Base-by-base conservation (phyloP, 1,284 basidiomycete genomes). In the Ceratobasidium sp. region DNA sequence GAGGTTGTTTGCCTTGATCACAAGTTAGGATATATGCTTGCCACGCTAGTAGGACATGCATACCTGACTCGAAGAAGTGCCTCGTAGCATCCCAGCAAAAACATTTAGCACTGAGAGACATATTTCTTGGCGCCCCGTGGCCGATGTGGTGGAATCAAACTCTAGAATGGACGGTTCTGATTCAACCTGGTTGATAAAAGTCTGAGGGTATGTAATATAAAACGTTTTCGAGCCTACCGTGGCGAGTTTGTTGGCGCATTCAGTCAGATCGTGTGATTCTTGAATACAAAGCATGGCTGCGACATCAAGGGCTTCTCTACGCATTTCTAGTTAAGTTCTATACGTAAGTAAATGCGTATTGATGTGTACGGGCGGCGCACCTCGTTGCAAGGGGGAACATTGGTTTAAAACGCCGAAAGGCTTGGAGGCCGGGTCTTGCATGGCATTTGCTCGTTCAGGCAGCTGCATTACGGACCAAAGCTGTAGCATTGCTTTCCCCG, bases 401-500 rank as follows among this genome's bases (percentile, higher is more conserved):
- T 47, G 60, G 15, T 20, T 40, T 22, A 64, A 50, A 8, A 17
- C 8, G 20, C 34, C 25, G 22, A 53, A 32, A 13, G 55, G 40
- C 7, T 20, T 38, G 7, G 40, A 32, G 25, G 55, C 8, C 13
- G 34, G 4, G 17, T 31, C 40, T 55, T 67, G 64, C 38, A 25
- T 47, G 34, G 35, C 31, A 20, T 54, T 17, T 4, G 38, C 22
- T 20, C 32, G 34, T 12, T 0, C 34, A 47, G 64, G 64, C 6
- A 45, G 52, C n/a, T 43, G 64, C 64, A 67, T 67, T 20, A 50
- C 55, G 12, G 50, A 8, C 64, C 64, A 67, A n/a, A 67, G 6
- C 34, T 67, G 64, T 22, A 67, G 52, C 64, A 67, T 67, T n/a
- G 50, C 64, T 55, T 67, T 27, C n/a, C 64, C 64, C n/a, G 64